Evolutionary conservation across 139 green algal genomes (phyloP).

Genomic region (Closterium sp.): DNA sequence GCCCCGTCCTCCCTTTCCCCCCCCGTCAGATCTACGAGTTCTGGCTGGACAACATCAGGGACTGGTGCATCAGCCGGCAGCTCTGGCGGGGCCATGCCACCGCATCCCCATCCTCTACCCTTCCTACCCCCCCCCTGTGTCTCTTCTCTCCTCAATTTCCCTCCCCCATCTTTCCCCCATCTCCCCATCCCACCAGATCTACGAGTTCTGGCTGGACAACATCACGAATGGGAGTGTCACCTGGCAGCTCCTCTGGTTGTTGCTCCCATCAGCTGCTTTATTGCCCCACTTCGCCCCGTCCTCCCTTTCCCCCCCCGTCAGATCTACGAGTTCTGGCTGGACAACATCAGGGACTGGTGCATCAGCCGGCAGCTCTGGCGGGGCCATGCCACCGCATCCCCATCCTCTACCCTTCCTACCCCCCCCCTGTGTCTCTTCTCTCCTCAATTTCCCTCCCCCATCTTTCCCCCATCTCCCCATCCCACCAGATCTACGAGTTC

Average conservation of each 20-base stretch:
- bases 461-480: too few species aligned
- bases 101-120: slow-evolving; percentile 62
- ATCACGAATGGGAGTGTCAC: slow-evolving; percentile 94
- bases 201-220: slow-evolving; percentile 94
- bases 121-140: slow-evolving; percentile 46
- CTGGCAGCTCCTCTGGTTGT: slow-evolving; percentile 47
- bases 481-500: slow-evolving; percentile 72
- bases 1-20: slow-evolving; percentile 35
- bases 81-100: slow-evolving; percentile 68
- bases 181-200: slow-evolving; percentile 62
- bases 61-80: slow-evolving; percentile 85
- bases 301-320: too few species aligned
- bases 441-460: neutral
- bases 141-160: neutral
- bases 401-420: too few species aligned
- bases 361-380: slow-evolving; percentile 64
- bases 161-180: neutral
- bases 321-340: slow-evolving; percentile 92
- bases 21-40: slow-evolving; percentile 80
- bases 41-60: slow-evolving; percentile 96
- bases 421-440: too few species aligned
- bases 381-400: too few species aligned
- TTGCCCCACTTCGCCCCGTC: too few species aligned
- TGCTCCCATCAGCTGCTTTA: neutral
- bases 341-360: slow-evolving; percentile 98